phyloP scores from a whole-genome alignment of 78 protist genomes.

The Dictyostelium intermedium region DNA sequence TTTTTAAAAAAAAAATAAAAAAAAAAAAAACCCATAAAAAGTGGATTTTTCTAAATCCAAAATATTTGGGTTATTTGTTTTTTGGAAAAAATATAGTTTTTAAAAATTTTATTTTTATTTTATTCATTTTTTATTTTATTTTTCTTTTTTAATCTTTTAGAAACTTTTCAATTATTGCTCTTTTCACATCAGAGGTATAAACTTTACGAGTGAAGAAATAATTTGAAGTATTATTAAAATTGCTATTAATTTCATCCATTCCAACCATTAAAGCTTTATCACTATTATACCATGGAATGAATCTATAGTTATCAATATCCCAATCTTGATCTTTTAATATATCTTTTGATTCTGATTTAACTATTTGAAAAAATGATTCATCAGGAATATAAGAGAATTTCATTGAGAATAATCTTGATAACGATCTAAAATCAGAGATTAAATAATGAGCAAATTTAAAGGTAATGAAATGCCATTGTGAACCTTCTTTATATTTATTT shows the following conservation, averaged over 20 bases:
- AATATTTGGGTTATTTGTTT: neutral
- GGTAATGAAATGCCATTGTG: conserved; percentile 67
- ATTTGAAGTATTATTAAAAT: neutral
- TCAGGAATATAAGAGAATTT: conserved; percentile 67
- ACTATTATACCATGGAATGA: conserved; percentile 18
- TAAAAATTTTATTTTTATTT: neutral
- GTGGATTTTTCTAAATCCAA: neutral
- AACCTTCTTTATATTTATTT: conserved; percentile 20
- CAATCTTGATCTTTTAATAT: neutral
- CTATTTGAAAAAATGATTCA: conserved; percentile 34
- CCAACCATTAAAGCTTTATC: neutral
- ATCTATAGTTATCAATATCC: conserved; percentile 10
- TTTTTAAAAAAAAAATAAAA: neutral
- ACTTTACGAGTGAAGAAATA: conserved; percentile 16
- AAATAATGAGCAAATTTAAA: neutral
- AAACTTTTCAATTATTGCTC: conserved; percentile 4
- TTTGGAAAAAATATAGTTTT: too few species aligned
- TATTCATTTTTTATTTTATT: neutral
- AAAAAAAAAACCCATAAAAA: neutral
- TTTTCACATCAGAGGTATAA: neutral
- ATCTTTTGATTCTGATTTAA: neutral
- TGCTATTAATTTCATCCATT: neutral
- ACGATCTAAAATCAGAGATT: conserved; percentile 17
- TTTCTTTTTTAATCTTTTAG: neutral
- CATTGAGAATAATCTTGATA: conserved; percentile 11